Base-by-base conservation (phyloP, 2,329 filamentous ascomycete genomes). In the Aspergillus ochraceoroseus region DNA sequence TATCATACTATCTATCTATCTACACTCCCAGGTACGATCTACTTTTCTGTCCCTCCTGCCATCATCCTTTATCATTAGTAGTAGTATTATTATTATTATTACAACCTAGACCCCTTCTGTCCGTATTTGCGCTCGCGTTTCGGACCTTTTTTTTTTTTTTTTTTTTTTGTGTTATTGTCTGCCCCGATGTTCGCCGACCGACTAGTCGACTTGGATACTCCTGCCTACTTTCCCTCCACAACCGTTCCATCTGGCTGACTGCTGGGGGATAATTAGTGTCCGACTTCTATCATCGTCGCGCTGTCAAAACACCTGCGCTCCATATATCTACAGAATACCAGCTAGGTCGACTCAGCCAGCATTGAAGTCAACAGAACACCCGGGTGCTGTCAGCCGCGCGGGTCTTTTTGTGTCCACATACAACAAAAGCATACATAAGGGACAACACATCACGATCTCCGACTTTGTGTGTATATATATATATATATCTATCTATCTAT, bases 141-240 rank as follows among this genome's bases (percentile, higher is more conserved):
- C 23, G 20, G 32, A 30, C 17, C 17, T 32, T 23, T 34, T 32
- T 29, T 20, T 27, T 31, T 14, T 32, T 14, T 29, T 38, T 38
- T 30, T 42, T 37, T 42, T 37, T 39, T 41, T 46, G 39, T 39
- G 39, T 39, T 35, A 30, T 34, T 42, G 25, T 44, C 26, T 28
- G 35, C 38, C 39, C 40, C 30, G 14, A 46, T 46, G 38, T 22
- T 15, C 23, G 28, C 27, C 19, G 29, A 32, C 31, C 42, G 32
- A 39, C 18, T 32, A 14, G 42, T 41, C 23, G 22, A 42, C 28
- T 30, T 25, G 29, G 41, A 38, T 44, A 38, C 30, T 49, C 35
- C 18, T 28, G 33, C 14, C 33, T 11, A 28, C 15, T 32, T 14
- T 28, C 2, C 22, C 18, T 20, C 17, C 27, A 25, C 25, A 29